Conservation (phyloP, 208 protist species). For the Trypanosoma boissoni region DNA sequence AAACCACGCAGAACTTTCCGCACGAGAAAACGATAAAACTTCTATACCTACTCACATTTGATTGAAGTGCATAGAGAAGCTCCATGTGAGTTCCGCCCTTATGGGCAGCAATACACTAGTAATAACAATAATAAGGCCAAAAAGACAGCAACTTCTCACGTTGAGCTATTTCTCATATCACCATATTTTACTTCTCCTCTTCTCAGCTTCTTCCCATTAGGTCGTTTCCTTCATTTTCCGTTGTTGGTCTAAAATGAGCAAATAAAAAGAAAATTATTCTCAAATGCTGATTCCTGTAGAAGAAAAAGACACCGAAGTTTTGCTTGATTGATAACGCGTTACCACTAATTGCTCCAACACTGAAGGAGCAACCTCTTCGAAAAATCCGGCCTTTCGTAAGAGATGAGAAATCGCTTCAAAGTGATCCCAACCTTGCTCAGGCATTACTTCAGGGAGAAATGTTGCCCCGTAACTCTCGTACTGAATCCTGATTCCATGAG, state of each 20-base stretch:
- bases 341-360: constrained; percentile 54
- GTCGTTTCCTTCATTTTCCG: not conserved
- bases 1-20: not conserved
- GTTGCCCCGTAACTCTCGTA: constrained; percentile 71
- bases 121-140: too few species aligned
- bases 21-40: not conserved
- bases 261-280: not conserved
- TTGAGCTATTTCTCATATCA: too few species aligned
- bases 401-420: constrained; percentile 56
- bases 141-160: too few species aligned
- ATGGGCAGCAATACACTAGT: too few species aligned
- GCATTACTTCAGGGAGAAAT: constrained; percentile 76
- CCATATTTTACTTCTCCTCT: too few species aligned
- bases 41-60: too few species aligned
- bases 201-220: too few species aligned
- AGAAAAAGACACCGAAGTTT: constrained; percentile 13
- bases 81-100: too few species aligned
- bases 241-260: constrained; percentile 7
- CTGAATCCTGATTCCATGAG: constrained; percentile 68
- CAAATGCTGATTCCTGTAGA: not conserved
- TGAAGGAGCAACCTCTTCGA: constrained; percentile 36
- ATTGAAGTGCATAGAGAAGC: too few species aligned
- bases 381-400: constrained; percentile 69
- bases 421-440: constrained; percentile 76
- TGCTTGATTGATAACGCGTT: constrained; percentile 69